These are phyloP conservation scores for Tylopilus balloui DNA, from an alignment of 768 basidiomycete genomes.

Conservation along the genomic window DNA sequence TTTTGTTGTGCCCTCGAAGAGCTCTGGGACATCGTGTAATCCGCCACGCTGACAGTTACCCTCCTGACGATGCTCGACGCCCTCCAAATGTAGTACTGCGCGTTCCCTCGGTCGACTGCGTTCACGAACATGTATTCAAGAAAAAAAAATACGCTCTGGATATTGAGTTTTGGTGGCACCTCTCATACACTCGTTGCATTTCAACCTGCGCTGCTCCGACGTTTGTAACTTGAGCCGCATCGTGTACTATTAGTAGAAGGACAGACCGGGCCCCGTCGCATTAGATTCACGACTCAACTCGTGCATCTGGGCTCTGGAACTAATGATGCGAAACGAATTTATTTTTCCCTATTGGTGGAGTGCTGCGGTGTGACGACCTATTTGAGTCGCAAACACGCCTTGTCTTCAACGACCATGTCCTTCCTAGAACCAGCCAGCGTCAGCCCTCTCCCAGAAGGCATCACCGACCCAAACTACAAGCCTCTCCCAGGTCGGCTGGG, in stretches of 20 bases:
- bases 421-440: slow-evolving; percentile 41
- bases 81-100: slow-evolving; percentile 14
- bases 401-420: slow-evolving; percentile 26
- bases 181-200: slow-evolving; percentile 21
- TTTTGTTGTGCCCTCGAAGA: slow-evolving; percentile 93
- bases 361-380: slow-evolving; percentile 1
- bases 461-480: slow-evolving; percentile 61
- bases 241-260: slow-evolving; percentile 27
- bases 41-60: background rate
- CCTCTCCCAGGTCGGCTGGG: slow-evolving; percentile 72
- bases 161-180: slow-evolving; percentile 4
- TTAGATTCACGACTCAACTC: slow-evolving; percentile 34
- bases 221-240: slow-evolving; percentile 7
- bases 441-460: slow-evolving; percentile 51
- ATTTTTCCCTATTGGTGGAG: background rate
- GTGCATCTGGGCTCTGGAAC: slow-evolving; percentile 29
- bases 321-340: slow-evolving; percentile 33
- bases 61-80: background rate
- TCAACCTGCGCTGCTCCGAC: slow-evolving; percentile 32
- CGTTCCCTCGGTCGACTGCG: background rate
- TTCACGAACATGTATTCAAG: slow-evolving; percentile 7
- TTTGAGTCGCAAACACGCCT: slow-evolving; percentile 12
- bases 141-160: slow-evolving; percentile 4
- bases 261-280: slow-evolving; percentile 30
- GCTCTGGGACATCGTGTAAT: slow-evolving; percentile 86